Evolutionary conservation across 345 rosid species (phyloP).

Genomic region (Ceriops tagal): DNA sequence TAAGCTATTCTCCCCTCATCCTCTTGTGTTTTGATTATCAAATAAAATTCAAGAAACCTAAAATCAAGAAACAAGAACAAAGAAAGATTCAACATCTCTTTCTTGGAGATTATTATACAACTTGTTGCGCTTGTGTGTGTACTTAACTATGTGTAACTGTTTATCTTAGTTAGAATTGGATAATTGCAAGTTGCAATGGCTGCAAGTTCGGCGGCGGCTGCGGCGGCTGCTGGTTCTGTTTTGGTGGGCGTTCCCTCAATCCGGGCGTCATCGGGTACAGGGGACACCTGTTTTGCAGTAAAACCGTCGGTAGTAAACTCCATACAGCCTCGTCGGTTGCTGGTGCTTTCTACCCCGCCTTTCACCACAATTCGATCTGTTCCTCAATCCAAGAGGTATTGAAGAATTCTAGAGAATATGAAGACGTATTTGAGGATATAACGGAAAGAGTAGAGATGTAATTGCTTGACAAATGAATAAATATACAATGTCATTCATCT

Average conservation of each 20-base stretch:
- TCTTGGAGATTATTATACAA: neutral
- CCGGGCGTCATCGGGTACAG: conserved; percentile 1
- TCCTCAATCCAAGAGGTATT: neutral
- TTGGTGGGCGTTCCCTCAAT: conserved; percentile 10
- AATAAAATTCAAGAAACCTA: too few species aligned
- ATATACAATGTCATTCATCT: too few species aligned
- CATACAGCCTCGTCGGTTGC: conserved; percentile 7
- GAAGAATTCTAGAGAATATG: too few species aligned
- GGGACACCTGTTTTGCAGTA: conserved; percentile 1
- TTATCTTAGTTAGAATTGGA: neutral
- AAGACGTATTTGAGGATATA: too few species aligned
- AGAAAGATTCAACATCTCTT: neutral
- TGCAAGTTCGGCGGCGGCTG: conserved; percentile 6
- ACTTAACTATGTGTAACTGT: neutral
- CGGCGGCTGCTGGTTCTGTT: conserved; percentile 5
- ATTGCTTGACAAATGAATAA: too few species aligned
- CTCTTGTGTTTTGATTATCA: too few species aligned
- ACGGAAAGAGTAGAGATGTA: too few species aligned
- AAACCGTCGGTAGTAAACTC: neutral
- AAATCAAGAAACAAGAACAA: too few species aligned
- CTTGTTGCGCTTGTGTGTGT: too few species aligned
- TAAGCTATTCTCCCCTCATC: too few species aligned
- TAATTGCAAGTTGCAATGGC: conserved; percentile 7
- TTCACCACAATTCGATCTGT: neutral
- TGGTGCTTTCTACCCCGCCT: conserved; percentile 4